Conservation (phyloP, 1,139 yeast species). For the Pichia sp. region DNA sequence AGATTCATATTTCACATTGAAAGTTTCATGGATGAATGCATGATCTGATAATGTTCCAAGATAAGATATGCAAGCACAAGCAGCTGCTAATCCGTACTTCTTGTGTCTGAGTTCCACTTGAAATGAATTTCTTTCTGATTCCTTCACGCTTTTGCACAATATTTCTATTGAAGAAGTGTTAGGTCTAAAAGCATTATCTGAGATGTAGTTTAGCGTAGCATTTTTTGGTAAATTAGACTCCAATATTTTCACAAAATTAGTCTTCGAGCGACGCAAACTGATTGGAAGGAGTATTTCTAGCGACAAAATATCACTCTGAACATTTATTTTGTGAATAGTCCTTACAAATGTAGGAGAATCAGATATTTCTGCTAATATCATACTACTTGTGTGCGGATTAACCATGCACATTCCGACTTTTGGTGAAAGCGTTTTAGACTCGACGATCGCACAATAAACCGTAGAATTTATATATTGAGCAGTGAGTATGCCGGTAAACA, state of each 20-base stretch:
- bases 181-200: slow-evolving; percentile 9
- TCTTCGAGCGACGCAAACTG: slow-evolving; percentile 25
- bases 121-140: slow-evolving; percentile 6
- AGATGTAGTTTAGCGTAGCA: background rate
- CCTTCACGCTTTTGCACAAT: slow-evolving; percentile 7
- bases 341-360: slow-evolving; percentile 46
- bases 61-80: slow-evolving; percentile 35
- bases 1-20: slow-evolving; percentile 38
- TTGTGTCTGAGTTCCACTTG: slow-evolving; percentile 22
- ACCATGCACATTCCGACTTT: slow-evolving; percentile 39
- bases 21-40: slow-evolving; percentile 23
- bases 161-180: background rate
- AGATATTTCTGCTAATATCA: slow-evolving; percentile 34
- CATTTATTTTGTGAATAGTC: slow-evolving; percentile 40
- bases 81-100: slow-evolving; percentile 34
- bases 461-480: slow-evolving; percentile 9
- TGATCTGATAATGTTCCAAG: slow-evolving; percentile 17
- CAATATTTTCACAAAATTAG: slow-evolving; percentile 37
- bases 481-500: slow-evolving; percentile 6
- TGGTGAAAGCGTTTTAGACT: slow-evolving; percentile 33
- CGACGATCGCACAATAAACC: slow-evolving; percentile 29
- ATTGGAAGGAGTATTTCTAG: slow-evolving; percentile 37
- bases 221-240: slow-evolving; percentile 30
- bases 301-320: slow-evolving; percentile 32
- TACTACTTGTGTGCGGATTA: slow-evolving; percentile 36